Base-by-base conservation (phyloP, 371 early-diverging fungal genomes). In the Amoeboaphelidium occidentale region DNA sequence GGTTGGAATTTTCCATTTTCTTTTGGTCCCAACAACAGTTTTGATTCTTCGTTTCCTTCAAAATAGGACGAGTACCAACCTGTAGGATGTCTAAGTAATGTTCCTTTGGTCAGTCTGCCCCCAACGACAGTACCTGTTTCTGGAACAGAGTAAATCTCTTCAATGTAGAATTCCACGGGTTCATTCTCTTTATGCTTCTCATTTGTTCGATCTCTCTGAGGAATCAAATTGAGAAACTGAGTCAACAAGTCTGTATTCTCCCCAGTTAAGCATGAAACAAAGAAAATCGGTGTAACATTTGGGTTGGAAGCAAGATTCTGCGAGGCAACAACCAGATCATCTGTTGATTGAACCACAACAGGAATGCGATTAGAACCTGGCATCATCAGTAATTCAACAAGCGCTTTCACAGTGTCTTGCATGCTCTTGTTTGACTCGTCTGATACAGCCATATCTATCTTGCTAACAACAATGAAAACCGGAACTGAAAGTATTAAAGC, bases 391-490 rank as follows among this genome's bases (percentile, higher is more conserved):
- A 60, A 46, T 4, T 52, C 22, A 26, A 68, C 23, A 48, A 69
- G 44, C 2, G 60, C 43, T n/a, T 49, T 47, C 13, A 69, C 51
- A 14, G 68, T 68, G n/a, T 55, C 28, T n/a, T 59, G 59, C 17
- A 69, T 43, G 42, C 58, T 55, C 23, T 56, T 55, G 21, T 55
- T 48, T 2, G 64, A 25, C 10, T 17, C n/a, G n/a, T 45, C 21
- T 14, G 10, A 4, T 12, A 20, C 45, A 4, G 67, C 63, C 25
- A 66, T 52, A 55, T 88, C 89, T 51, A 85, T 79, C 52, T 87
- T 88, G 23, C 87, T 88, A 13, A 90, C 74, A 13, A 88, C 83
- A 2, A 89, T 81, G 51, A 83, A 73, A 3, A 88, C 85, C 1
- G 90, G 89, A 2, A 86, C 79, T 24, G 72, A 64, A 25, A 90